Conservation (phyloP, 352 stramenopile genomes). For the Pythium monospermum region DNA sequence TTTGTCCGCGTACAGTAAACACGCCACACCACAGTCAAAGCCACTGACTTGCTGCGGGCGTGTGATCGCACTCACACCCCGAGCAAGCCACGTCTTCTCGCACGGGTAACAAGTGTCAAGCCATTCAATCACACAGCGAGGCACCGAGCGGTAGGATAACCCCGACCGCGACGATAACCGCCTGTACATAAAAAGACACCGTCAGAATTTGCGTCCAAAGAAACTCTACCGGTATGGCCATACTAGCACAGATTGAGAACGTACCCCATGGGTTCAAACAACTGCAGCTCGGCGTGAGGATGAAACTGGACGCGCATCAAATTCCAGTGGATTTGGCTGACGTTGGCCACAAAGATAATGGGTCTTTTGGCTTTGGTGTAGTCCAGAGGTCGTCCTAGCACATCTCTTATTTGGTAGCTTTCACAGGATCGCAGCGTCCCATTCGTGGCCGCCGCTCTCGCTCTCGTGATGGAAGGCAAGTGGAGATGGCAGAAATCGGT, state of each 20-base stretch:
- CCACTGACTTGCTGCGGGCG: constrained; percentile 84
- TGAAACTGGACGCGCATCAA: constrained; percentile 77
- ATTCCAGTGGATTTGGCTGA: constrained; percentile 84
- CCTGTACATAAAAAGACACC: constrained; percentile 10
- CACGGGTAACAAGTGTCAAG: constrained; percentile 75
- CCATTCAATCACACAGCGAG: constrained; percentile 77
- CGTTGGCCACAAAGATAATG: constrained; percentile 83
- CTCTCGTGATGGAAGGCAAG: constrained; percentile 20
- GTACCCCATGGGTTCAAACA: constrained; percentile 87
- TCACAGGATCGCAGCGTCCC: too few species aligned
- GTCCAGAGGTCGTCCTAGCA: constrained; percentile 61
- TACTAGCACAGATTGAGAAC: constrained; percentile 7
- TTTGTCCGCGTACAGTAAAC: constrained; percentile 86
- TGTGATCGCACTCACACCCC: constrained; percentile 71
- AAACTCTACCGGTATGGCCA: too few species aligned
- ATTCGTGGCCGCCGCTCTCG: not conserved
- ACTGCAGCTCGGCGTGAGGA: constrained; percentile 61
- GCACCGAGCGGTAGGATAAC: constrained; percentile 71
- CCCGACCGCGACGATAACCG: constrained; percentile 49
- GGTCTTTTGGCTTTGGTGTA: constrained; percentile 36
- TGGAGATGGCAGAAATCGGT: constrained; percentile 81
- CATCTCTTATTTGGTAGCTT: constrained; percentile 51
- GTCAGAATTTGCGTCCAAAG: not conserved
- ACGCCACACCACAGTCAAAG: constrained; percentile 87
- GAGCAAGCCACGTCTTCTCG: constrained; percentile 44